These are phyloP conservation scores for Crassisporium funariophilum DNA, from an alignment of 768 basidiomycete species.

Conservation along the genomic window DNA sequence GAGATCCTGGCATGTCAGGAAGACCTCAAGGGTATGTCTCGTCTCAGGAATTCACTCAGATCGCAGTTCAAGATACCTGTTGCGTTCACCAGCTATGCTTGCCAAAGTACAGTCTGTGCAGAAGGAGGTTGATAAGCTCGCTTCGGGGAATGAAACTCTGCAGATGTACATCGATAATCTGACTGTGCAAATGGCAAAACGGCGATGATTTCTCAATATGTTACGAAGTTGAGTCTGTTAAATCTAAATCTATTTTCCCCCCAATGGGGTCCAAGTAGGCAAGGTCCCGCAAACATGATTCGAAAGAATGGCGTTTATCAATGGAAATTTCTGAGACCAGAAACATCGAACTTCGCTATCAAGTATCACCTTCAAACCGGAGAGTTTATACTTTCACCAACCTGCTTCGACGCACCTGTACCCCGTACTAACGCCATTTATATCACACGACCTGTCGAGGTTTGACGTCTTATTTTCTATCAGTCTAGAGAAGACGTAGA, in stretches of 20 bases:
- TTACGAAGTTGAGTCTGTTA: too few relatives aligned
- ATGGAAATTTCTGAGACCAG: too few relatives aligned
- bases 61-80: neutral
- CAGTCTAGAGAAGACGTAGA: too few relatives aligned
- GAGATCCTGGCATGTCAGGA: conserved; percentile 77
- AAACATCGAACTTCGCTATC: too few relatives aligned
- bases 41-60: neutral
- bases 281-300: too few relatives aligned
- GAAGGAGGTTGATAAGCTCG: conserved; percentile 78
- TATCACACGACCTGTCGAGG: conserved; percentile 4
- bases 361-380: too few relatives aligned
- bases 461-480: too few relatives aligned
- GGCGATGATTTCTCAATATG: conserved; percentile 60
- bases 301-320: too few relatives aligned
- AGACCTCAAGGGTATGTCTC: conserved; percentile 67
- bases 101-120: conserved; percentile 69
- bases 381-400: too few relatives aligned
- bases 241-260: too few relatives aligned
- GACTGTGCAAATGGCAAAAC: conserved; percentile 83
- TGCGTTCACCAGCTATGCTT: conserved; percentile 57
- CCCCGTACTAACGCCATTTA: neutral
- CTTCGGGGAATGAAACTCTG: conserved; percentile 77
- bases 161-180: conserved; percentile 92
- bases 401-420: too few relatives aligned
- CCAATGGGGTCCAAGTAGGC: too few relatives aligned